These are phyloP conservation scores for Hammondia hammondi DNA, from an alignment of 169 alveolate genomes.

Conservation along the genomic window DNA sequence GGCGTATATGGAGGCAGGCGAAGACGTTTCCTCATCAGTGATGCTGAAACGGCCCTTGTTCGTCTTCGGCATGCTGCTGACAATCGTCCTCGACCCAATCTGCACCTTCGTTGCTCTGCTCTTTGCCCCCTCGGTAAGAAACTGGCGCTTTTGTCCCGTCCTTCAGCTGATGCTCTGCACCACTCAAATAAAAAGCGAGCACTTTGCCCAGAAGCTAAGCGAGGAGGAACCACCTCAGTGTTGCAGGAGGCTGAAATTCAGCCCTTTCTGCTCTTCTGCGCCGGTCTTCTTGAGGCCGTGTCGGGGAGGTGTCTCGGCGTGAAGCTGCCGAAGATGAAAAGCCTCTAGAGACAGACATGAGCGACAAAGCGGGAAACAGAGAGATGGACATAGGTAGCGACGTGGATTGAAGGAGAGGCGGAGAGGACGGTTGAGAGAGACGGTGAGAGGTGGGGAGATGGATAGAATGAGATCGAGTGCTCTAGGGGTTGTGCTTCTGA, in stretches of 20 bases:
- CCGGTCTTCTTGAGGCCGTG: neutral
- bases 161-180: neutral
- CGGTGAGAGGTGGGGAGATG: too few relatives aligned
- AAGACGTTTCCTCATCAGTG: neutral
- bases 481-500: too few relatives aligned
- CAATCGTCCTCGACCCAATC: slow-evolving; percentile 56
- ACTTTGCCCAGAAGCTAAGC: too few relatives aligned
- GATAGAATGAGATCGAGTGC: too few relatives aligned
- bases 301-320: neutral
- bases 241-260: neutral
- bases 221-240: too few relatives aligned
- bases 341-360: too few relatives aligned
- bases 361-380: too few relatives aligned
- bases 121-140: slow-evolving; percentile 70
- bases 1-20: slow-evolving; percentile 54
- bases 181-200: too few relatives aligned
- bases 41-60: slow-evolving; percentile 50
- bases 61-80: slow-evolving; percentile 60
- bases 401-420: too few relatives aligned
- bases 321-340: too few relatives aligned
- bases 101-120: slow-evolving; percentile 60
- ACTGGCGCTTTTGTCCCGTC: neutral
- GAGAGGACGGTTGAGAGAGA: too few relatives aligned
- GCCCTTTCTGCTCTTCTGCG: neutral
- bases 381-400: too few relatives aligned